Evolutionary conservation across 176 grass and related monocot species (phyloP), one percentile per base, ranked within the genome.

Genomic region (Phoenix dactylifera): DNA sequence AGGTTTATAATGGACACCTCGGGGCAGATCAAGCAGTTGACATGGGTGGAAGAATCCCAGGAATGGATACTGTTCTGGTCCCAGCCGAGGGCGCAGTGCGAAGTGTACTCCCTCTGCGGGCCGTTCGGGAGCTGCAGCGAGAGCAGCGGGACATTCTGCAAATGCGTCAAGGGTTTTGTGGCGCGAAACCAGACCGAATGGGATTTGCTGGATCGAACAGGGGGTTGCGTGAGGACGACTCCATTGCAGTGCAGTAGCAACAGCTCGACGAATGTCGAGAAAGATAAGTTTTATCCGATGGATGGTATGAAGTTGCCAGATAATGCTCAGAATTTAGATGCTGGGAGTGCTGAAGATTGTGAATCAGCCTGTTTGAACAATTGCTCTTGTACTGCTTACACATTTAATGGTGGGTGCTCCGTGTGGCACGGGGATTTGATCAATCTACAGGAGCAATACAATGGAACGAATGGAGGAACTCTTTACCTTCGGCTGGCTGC

Each of bases 241-340:
- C 65, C 67, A 26, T 50, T 95, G 63, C 77, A 74, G 66, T 95
- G 91, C 30, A 63, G 78, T 44, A 76, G 16, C 48, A 82, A 72
- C 55, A 63, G 63, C 12, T 72, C 24, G n/a, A 68, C 54, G 48
- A 58, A 71, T 15, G 54, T 23, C 22, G 50, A 74, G 26, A 39
- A 50, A 17, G 91, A 95, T 80, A 83, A 76, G 54, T 95, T 95
- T 62, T 84, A 76, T 35, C 2, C 55, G 4, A 79, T 90, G 74
- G 0, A 0, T 22, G 26, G 18, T 48, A 59, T 79, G 74, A 67
- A 55, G 50, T 73, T 84, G 18, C 91, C 83, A 28, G 68, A 84
- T 10, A 84, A 85, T 76, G 59, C 68, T 14, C 54, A 72, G 55
- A 67, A 24, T 55, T 28, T 80, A 18, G 28, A 50, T 12, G 76